A percentile compares a stretch with the other conserved stretches of the same genome.
Evolutionary conservation across 2,329 filamentous ascomycete species (phyloP).

Genomic region (Calycina marina): DNA sequence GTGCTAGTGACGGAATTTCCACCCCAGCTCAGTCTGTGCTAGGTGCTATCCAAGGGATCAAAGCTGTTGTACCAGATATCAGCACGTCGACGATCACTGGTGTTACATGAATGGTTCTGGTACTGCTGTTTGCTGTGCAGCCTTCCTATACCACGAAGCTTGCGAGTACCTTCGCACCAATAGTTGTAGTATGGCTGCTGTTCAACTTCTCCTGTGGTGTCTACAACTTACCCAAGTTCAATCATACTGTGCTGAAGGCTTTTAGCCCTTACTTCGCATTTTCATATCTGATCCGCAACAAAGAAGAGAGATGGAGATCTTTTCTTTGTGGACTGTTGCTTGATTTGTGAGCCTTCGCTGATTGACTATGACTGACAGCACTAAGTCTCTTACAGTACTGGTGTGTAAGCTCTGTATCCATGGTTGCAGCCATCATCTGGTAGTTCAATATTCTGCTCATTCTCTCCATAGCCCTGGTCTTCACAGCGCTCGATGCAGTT

Average conservation of each 20-base stretch:
- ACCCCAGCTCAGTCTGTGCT: slow-evolving; percentile 58
- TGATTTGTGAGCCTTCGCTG: slow-evolving; percentile 45
- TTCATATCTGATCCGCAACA: slow-evolving; percentile 42
- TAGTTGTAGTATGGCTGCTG: slow-evolving; percentile 51
- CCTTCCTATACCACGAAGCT: slow-evolving; percentile 49
- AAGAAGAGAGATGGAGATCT: slow-evolving; percentile 44
- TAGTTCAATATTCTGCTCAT: slow-evolving; percentile 45
- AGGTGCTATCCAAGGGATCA: slow-evolving; percentile 50
- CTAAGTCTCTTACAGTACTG: slow-evolving; percentile 32
- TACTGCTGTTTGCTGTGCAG: slow-evolving; percentile 48
- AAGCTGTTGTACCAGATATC: slow-evolving; percentile 42
- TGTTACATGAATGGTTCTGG: slow-evolving; percentile 46
- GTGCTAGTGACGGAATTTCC: slow-evolving; percentile 40
- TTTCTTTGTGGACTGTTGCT: slow-evolving; percentile 54
- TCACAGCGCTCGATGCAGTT: slow-evolving; percentile 52
- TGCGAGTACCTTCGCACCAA: slow-evolving; percentile 46
- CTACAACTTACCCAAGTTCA: slow-evolving; percentile 40
- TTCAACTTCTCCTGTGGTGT: slow-evolving; percentile 50
- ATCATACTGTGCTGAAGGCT: slow-evolving; percentile 38
- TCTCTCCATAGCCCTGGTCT: slow-evolving; percentile 43
- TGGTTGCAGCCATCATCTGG: slow-evolving; percentile 63
- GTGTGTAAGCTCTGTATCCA: slow-evolving; percentile 66
- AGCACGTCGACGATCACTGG: slow-evolving; percentile 44
- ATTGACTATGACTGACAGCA: too few relatives aligned
- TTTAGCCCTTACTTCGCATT: slow-evolving; percentile 47